phyloP scores from a whole-genome alignment of 2,329 filamentous ascomycete genomes.

The Pestalotiopsis sp. region DNA sequence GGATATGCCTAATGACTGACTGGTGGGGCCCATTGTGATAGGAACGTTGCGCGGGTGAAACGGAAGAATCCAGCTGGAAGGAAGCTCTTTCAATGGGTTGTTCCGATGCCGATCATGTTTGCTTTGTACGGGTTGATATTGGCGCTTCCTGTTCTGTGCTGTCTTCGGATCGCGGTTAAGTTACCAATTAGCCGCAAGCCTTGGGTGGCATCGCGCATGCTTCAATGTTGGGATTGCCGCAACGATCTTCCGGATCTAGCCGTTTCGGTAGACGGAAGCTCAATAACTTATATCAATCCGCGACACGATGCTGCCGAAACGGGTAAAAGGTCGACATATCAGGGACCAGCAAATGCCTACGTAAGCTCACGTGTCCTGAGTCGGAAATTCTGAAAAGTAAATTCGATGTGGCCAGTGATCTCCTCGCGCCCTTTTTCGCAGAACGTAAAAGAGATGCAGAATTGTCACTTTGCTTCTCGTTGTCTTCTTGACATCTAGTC shows the following conservation, averaged over 20 bases:
- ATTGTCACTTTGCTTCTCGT: neutral
- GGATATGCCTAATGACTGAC: neutral
- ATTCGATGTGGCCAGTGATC: neutral
- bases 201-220: neutral
- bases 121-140: neutral
- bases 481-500: neutral
- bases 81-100: neutral
- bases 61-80: neutral
- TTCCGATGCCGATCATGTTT: neutral
- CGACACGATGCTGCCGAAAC: neutral
- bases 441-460: neutral
- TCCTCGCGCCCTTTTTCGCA: neutral
- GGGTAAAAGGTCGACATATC: neutral
- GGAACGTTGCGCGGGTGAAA: neutral
- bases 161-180: neutral
- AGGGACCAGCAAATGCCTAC: neutral
- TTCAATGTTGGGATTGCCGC: neutral
- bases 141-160: neutral
- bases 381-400: neutral
- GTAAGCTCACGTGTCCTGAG: neutral
- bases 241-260: conserved; percentile 1
- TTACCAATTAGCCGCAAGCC: conserved; percentile 8
- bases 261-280: conserved; percentile 1
- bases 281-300: neutral
- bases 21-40: neutral